Conservation (phyloP, 768 basidiomycete genomes). For the Auricularia cornea region DNA sequence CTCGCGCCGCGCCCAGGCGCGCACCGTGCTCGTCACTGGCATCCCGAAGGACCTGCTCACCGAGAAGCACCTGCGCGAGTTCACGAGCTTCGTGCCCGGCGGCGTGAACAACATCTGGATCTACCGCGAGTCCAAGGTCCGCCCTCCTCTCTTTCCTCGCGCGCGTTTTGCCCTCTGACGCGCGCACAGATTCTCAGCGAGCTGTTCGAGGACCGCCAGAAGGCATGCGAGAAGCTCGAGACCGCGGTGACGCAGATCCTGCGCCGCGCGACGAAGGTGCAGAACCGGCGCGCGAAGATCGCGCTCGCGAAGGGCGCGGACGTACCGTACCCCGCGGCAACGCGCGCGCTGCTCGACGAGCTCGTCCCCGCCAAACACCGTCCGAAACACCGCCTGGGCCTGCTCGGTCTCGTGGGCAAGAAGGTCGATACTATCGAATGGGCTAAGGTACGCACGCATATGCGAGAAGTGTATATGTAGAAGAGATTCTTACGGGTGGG, state of each 20-base stretch:
- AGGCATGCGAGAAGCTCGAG: constrained; percentile 48
- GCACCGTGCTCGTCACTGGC: constrained; percentile 59
- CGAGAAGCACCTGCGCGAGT: constrained; percentile 39
- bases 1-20: constrained; percentile 52
- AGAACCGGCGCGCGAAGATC: constrained; percentile 31
- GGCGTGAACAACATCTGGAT: constrained; percentile 64
- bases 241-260: constrained; percentile 44
- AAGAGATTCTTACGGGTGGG: background rate
- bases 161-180: too few species aligned
- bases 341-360: constrained; percentile 34
- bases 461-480: too few species aligned
- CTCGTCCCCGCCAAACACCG: constrained; percentile 43
- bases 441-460: constrained; percentile 44
- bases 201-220: constrained; percentile 35
- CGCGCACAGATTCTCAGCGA: constrained; percentile 34
- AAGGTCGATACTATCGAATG: constrained; percentile 64
- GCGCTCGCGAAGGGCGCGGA: constrained; percentile 17
- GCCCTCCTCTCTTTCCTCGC: too few species aligned
- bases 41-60: constrained; percentile 47
- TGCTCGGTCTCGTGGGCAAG: constrained; percentile 42
- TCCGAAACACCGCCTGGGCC: constrained; percentile 44
- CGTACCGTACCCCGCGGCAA: background rate
- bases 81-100: constrained; percentile 59
- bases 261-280: constrained; percentile 29
- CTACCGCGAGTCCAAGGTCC: constrained; percentile 40